Conservation (phyloP, 495 filamentous ascomycete species). For the Daldinia childiae region DNA sequence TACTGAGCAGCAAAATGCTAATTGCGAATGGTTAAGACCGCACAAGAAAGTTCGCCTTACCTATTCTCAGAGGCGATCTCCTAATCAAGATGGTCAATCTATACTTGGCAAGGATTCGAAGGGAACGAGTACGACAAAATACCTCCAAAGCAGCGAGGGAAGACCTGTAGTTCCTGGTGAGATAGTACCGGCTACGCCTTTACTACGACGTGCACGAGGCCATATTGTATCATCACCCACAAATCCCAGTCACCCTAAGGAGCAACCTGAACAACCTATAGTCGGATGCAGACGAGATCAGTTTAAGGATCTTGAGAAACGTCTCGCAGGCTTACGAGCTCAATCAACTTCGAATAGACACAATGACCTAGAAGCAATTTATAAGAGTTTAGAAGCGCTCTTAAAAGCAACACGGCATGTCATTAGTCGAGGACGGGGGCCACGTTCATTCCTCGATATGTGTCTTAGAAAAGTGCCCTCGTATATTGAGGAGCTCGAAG, state of each 20-base stretch:
- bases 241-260: not conserved
- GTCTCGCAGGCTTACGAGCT: slow-evolving; percentile 27
- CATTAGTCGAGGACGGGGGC: slow-evolving; percentile 46
- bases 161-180: slow-evolving; percentile 29
- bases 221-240: slow-evolving; percentile 29
- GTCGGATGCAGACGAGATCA: slow-evolving; percentile 8
- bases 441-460: slow-evolving; percentile 71
- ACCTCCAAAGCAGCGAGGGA: not conserved
- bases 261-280: slow-evolving; percentile 3
- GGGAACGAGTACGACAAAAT: slow-evolving; percentile 5
- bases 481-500: slow-evolving; percentile 70
- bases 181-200: slow-evolving; percentile 41
- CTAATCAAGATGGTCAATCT: slow-evolving; percentile 7
- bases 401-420: slow-evolving; percentile 54
- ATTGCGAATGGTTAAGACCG: slow-evolving; percentile 41
- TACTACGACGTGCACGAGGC: slow-evolving; percentile 42
- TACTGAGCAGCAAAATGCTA: slow-evolving; percentile 12
- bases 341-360: slow-evolving; percentile 24
- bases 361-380: slow-evolving; percentile 52
- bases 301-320: slow-evolving; percentile 39
- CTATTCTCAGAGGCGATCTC: slow-evolving; percentile 41
- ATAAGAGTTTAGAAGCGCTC: slow-evolving; percentile 59
- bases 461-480: slow-evolving; percentile 69
- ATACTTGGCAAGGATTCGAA: not conserved
- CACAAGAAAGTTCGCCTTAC: slow-evolving; percentile 44